Percentiles rank a stretch among this genome's conserved stretches.
These are phyloP conservation scores for Saxophila tyrrhenica DNA, from an alignment of 495 filamentous ascomycete genomes.

Conservation along the genomic window DNA sequence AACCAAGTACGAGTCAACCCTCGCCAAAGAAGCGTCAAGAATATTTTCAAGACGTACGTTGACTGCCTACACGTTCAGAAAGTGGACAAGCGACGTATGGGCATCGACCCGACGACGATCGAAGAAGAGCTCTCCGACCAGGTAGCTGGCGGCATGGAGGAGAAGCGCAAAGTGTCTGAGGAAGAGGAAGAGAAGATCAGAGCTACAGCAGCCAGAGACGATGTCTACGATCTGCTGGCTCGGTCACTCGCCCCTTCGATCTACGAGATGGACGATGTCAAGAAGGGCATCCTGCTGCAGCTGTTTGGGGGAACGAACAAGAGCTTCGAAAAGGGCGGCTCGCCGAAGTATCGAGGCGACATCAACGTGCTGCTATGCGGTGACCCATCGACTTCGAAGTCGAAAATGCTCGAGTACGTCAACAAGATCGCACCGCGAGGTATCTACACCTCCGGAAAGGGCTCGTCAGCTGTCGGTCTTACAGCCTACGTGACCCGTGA, in stretches of 20 bases:
- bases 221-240: constrained; percentile 88
- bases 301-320: constrained; percentile 99
- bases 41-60: constrained; percentile 94
- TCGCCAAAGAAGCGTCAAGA: constrained; percentile 81
- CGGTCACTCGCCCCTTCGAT: constrained; percentile 88
- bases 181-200: constrained; percentile 89
- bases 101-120: constrained; percentile 79
- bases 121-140: constrained; percentile 75
- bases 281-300: constrained; percentile 94
- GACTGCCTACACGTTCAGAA: constrained; percentile 95
- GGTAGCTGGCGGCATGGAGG: constrained; percentile 60
- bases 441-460: constrained; percentile 95
- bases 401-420: constrained; percentile 84
- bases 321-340: constrained; percentile 90
- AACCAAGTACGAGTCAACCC: constrained; percentile 94
- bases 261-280: constrained; percentile 97
- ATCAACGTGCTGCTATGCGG: constrained; percentile 95
- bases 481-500: constrained; percentile 96
- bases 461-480: constrained; percentile 94
- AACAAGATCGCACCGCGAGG: constrained; percentile 96
- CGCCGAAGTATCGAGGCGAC: constrained; percentile 88
- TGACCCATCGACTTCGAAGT: constrained; percentile 93
- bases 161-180: constrained; percentile 71
- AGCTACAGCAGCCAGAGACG: constrained; percentile 63
- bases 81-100: constrained; percentile 85